Evolutionary conservation across 2,329 filamentous ascomycete genomes (phyloP), one percentile per base, ranked within the genome.

Genomic region (Cordyceps cicadae): DNA sequence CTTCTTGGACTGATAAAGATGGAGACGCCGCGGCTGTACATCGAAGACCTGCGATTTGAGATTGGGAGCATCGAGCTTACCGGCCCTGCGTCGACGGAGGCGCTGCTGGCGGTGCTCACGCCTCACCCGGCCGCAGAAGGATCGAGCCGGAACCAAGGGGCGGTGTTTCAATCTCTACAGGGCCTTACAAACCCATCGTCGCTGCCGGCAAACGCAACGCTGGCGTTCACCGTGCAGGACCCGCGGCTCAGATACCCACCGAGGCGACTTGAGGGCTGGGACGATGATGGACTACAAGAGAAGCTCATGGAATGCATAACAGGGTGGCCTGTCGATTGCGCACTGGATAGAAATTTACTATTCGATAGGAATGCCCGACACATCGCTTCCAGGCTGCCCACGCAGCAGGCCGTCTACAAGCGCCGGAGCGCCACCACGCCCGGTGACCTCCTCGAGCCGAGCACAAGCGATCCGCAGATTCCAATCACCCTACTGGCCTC

Each of bases 211-310:
- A 87, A 89, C 58, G 81, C 87, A 1, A 71, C 94, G 3, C 76
- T 97, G 3, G 79, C 83, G 0, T 94, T 97, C 70, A 79, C 85
- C 2, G 78, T 89, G 3, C 80, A 85, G 58, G 94, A 99, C 69
- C 92, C 93, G 34, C 87, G 93, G 9, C 80, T 97, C 17, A 81
- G 82, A 61, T 88, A 92, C 69, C 92, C 92, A 11, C 88, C 89
- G 2, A 81, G 81, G 55, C 81, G 79, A 48, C 70, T 82, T 26
- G 70, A 75, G n/a, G 66, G 73, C 39, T 71, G 77, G 11, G 73
- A 77, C 17, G 69, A 72, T 56, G 69, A 74, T 32, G 68, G 74
- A 24, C 63, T 70, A 2, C 71, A 74, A 46, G 65, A 72, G 37
- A 67, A 68, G 3, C 73, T 92, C 12, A 76, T 89, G 6, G 76